Conservation (phyloP, 1,139 yeast genomes). For the Candida pseudoviswanathii region DNA sequence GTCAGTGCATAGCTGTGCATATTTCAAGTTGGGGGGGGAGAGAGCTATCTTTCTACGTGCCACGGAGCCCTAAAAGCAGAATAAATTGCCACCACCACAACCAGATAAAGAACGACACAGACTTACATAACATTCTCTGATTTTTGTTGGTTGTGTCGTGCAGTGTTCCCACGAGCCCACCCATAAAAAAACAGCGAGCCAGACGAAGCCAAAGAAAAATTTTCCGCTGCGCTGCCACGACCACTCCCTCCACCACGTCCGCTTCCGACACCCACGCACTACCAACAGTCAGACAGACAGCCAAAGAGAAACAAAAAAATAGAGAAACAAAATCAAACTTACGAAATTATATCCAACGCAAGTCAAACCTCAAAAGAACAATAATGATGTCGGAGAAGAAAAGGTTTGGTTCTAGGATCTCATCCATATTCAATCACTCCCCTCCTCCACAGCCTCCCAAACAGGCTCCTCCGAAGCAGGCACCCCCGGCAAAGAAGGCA, state of each 20-base stretch:
- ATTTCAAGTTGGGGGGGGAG: background rate
- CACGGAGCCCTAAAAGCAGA: too few species aligned
- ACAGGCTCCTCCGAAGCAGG: constrained; percentile 1
- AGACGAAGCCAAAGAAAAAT: too few species aligned
- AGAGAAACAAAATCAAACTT: constrained; percentile 2
- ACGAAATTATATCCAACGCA: background rate
- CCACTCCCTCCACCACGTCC: too few species aligned
- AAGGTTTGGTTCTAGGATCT: constrained; percentile 17
- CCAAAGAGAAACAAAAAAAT: background rate
- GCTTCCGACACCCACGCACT: too few species aligned
- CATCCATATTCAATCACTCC: constrained; percentile 16
- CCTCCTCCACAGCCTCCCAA: constrained; percentile 5
- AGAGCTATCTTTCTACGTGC: too few species aligned
- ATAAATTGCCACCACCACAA: too few species aligned
- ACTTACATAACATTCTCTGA: too few species aligned
- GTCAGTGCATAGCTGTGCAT: background rate
- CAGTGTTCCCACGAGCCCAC: too few species aligned
- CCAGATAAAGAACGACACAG: too few species aligned
- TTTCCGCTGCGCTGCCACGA: too few species aligned
- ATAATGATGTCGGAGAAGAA: constrained; percentile 15
- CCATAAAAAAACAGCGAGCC: too few species aligned
- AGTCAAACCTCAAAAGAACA: background rate
- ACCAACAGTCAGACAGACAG: background rate
- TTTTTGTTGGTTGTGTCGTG: too few species aligned
- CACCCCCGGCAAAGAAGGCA: background rate